Base-by-base conservation (phyloP, 805 yeast genomes). In the Groenewaldozyma salmanticensis region DNA sequence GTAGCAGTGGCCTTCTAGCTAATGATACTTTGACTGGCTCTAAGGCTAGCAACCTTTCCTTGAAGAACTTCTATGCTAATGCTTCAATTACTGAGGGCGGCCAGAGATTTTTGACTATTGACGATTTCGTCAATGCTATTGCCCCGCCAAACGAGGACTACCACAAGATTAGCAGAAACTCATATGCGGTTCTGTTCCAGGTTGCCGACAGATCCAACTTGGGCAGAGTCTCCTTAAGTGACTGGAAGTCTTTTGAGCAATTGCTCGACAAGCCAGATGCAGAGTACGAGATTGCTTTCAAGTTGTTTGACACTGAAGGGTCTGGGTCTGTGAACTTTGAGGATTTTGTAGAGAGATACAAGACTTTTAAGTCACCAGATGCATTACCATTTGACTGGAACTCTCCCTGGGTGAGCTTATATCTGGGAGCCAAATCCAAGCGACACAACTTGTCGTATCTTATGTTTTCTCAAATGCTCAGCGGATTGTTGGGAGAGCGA, bases 211-310 rank as follows among this genome's bases (percentile, higher is more conserved):
- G 74, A 44, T 68, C 71, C 31, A 67, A 70, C 42, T 74, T 75
- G 49, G 96, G 96, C 5, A 77, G 70, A 44, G 68, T 85, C 38
- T 70, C 74, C 21, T 66, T 77, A 38, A 59, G 66, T 20, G 96
- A 90, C 57, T 90, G 94, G 81, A 63, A 74, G 38, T 70, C 71
- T 33, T 83, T 90, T 57, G 77, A 82, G 52, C 68, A 71, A 45
- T 50, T 72, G 34, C 61, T 76, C 40, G 70, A 68, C 47, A 68
- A 72, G 46, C 67, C 76, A 33, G 76, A 75, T 29, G 78, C 77
- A 44, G 77, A 74, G 55, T 61, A 69, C 61, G 67, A 66, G 50
- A 70, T 66, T 44, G 68, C 73, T n/a, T 63, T 62, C 48, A 65
- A 71, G 36, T 58, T 71, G 18, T 63, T 70, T 37, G 74, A 68